Evolutionary conservation across 2,329 filamentous ascomycete genomes (phyloP).

Genomic region (Xylaria hypoxylon): DNA sequence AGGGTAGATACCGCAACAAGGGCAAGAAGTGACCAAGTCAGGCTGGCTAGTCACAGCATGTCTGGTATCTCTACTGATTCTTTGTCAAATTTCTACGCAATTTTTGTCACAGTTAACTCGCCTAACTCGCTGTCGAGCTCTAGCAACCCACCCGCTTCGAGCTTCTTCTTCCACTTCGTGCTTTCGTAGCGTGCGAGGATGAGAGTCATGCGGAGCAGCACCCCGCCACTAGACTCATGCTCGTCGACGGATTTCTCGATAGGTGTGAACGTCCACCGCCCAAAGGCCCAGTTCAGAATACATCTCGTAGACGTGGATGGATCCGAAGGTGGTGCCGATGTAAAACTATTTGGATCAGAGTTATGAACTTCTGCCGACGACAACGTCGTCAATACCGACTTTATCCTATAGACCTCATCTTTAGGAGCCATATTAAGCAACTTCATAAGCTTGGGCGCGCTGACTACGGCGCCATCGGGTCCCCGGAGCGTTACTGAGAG

Average conservation of each 20-base stretch:
- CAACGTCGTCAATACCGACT: conserved; percentile 71
- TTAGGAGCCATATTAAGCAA: conserved; percentile 82
- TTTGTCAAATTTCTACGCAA: conserved; percentile 45
- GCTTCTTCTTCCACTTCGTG: conserved; percentile 79
- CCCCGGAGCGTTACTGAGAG: conserved; percentile 79
- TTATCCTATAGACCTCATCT: conserved; percentile 96
- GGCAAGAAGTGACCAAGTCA: no score
- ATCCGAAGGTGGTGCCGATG: conserved; percentile 47
- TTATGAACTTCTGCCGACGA: conserved; percentile 56
- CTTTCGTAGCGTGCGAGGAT: conserved; percentile 80
- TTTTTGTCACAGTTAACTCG: conserved; percentile 64
- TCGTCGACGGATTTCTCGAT: conserved; percentile 59
- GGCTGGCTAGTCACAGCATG: background rate
- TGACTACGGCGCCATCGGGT: conserved; percentile 56
- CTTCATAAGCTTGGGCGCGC: conserved; percentile 71
- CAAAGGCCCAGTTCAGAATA: conserved; percentile 98
- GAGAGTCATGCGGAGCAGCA: conserved; percentile 76
- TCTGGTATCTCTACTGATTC: conserved; percentile 1
- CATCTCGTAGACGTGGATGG: conserved; percentile 64
- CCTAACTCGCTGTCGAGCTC: conserved; percentile 61
- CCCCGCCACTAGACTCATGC: conserved; percentile 67
- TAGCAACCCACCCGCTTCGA: conserved; percentile 69
- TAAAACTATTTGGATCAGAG: conserved; percentile 62
- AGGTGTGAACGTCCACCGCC: conserved; percentile 89
- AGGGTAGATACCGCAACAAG: background rate